Percentiles rank a stretch among this genome's conserved stretches.
Conservation (phyloP, 2,329 filamentous ascomycete genomes). For the Aspergillus hiratsukae region DNA sequence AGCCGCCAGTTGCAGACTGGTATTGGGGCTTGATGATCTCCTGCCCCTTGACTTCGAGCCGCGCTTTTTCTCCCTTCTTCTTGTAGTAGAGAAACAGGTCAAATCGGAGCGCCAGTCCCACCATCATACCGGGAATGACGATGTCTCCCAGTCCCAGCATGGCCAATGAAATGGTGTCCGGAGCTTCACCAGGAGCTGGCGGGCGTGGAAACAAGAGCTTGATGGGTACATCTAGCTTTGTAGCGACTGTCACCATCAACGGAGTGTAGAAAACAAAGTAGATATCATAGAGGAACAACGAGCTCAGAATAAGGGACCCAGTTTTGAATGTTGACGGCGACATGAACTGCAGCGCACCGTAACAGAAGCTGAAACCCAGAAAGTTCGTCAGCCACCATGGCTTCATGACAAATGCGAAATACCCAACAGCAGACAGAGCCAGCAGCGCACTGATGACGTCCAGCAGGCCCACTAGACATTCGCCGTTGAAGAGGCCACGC, state of each 20-base stretch:
- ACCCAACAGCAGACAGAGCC: slow-evolving; percentile 53
- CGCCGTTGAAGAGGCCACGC: slow-evolving; percentile 47
- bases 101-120: slow-evolving; percentile 83
- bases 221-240: slow-evolving; percentile 83
- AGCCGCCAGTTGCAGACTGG: slow-evolving; percentile 61
- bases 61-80: slow-evolving; percentile 47
- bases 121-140: slow-evolving; percentile 84
- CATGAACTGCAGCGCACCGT: slow-evolving; percentile 74
- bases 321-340: slow-evolving; percentile 85
- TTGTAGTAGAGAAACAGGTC: slow-evolving; percentile 83
- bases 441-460: slow-evolving; percentile 54
- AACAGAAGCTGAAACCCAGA: slow-evolving; percentile 82
- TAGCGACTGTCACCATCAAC: slow-evolving; percentile 64
- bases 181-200: slow-evolving; percentile 41
- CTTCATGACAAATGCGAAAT: slow-evolving; percentile 59
- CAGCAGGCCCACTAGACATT: slow-evolving; percentile 41
- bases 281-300: slow-evolving; percentile 92
- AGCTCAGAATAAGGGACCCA: slow-evolving; percentile 69
- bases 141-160: slow-evolving; percentile 96
- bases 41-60: slow-evolving; percentile 17
- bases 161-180: slow-evolving; percentile 45
- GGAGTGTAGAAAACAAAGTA: slow-evolving; percentile 58
- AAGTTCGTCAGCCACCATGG: slow-evolving; percentile 77
- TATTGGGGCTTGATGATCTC: slow-evolving; percentile 33
- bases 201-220: slow-evolving; percentile 82